Conservation (phyloP, 2,329 filamentous ascomycete genomes). For the Talaromyces islandicus region DNA sequence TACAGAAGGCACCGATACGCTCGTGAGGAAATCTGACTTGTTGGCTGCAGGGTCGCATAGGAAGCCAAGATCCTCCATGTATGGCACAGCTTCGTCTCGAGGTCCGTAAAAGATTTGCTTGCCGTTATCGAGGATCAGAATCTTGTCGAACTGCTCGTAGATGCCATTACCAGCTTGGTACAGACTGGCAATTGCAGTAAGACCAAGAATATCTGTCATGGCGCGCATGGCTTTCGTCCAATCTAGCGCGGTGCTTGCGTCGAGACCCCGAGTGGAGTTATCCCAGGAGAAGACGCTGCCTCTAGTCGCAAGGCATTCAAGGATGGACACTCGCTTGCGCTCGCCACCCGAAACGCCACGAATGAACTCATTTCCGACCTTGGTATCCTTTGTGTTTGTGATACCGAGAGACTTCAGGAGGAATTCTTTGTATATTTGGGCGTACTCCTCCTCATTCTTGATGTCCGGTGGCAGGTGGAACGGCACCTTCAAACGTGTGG, state of each 20-base stretch:
- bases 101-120: conserved; percentile 72
- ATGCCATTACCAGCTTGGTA: conserved; percentile 47
- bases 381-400: conserved; percentile 48
- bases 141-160: conserved; percentile 64
- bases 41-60: conserved; percentile 63
- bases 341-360: conserved; percentile 58
- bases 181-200: conserved; percentile 49
- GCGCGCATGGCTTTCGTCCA: conserved; percentile 49
- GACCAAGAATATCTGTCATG: conserved; percentile 45
- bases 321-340: conserved; percentile 56
- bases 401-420: conserved; percentile 40
- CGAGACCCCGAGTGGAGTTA: conserved; percentile 45
- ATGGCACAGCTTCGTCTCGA: conserved; percentile 53
- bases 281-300: conserved; percentile 44
- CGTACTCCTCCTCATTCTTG: conserved; percentile 39
- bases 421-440: conserved; percentile 31
- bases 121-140: conserved; percentile 66
- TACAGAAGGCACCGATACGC: conserved; percentile 60
- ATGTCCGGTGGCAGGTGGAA: conserved; percentile 34
- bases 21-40: conserved; percentile 67
- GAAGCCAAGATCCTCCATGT: conserved; percentile 66
- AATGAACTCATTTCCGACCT: conserved; percentile 50
- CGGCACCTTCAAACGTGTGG: conserved; percentile 57
- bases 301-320: conserved; percentile 46
- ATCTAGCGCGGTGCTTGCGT: conserved; percentile 51